Evolutionary conservation across 2,329 filamentous ascomycete species (phyloP), one percentile per base, ranked within the genome.

Genomic region (Epichloe sibirici): DNA sequence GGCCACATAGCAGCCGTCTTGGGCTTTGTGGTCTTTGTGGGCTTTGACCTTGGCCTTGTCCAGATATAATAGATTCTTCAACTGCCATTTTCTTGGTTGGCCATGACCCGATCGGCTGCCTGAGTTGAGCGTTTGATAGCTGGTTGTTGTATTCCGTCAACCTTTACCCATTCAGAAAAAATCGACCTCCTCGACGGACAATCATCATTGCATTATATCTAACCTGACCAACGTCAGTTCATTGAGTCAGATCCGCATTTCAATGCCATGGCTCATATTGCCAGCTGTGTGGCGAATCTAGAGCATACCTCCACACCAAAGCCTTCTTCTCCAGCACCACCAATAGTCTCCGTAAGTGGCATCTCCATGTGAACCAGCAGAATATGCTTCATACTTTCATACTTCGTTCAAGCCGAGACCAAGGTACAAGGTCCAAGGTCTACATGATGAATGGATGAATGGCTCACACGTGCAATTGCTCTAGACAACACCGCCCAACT

Each of bases 211-310:
- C 7, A 8, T 7, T 28, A 8, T 8, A 28, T 28, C 13, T 35
- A 28, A 39, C 44, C 28, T 46, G 44, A 34, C 28, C 28, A n/a
- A 25, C 28, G 12, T 46, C 9, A 17, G n/a, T 12, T n/a, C 17
- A 21, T 35, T 31, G 44, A 15, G 17, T 35, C 9, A 21, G 7
- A 46, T 11, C 35, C 35, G 46, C 21, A 12, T 6, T 28, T 38
- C 23, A 23, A 50, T 28, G 43, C 21, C 65, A 83, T 83, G 79
- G 77, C 78, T 67, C 80, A 83, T 66, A 82, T 83, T 66, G 77
- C 75, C 64, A 75, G 70, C 60, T 81, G 79, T 64, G 72, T 83
- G 69, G 68, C 75, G 58, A 72, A 74, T 60, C 63, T 65, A 54
- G 74, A 76, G 60, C 63, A 67, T 55, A 71, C 66, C 62, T 72